Conservation (phyloP, 441 rosid species). For the Populus hybrid region DNA sequence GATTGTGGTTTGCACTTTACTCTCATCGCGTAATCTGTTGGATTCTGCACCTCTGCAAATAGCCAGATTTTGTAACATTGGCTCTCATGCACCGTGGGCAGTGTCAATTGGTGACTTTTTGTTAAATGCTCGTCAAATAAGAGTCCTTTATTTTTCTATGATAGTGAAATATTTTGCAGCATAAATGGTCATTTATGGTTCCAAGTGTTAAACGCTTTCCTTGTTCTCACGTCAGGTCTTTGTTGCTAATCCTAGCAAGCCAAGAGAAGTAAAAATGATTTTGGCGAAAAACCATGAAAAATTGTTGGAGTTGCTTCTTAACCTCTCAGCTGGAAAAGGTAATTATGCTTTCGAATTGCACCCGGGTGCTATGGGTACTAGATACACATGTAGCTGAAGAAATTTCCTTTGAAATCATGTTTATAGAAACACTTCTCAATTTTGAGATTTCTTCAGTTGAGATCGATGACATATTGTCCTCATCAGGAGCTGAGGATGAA, state of each 20-base stretch:
- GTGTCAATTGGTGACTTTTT: not conserved
- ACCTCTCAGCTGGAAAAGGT: slow-evolving; percentile 84
- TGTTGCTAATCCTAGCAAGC: slow-evolving; percentile 97
- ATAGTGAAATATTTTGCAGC: not conserved
- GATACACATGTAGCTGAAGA: not conserved
- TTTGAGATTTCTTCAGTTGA: not conserved
- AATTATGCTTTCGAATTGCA: slow-evolving; percentile 6
- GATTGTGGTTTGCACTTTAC: slow-evolving; percentile 1
- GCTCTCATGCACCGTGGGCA: not conserved
- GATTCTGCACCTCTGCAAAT: too few species aligned
- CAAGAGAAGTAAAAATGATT: slow-evolving; percentile 77
- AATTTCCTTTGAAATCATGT: not conserved
- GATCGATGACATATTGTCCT: too few species aligned
- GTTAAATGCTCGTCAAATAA: not conserved
- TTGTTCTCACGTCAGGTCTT: slow-evolving; percentile 52
- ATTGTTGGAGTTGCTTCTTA: slow-evolving; percentile 61
- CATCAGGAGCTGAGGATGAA: slow-evolving; percentile 78
- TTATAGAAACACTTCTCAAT: not conserved
- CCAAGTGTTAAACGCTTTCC: not conserved
- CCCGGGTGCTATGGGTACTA: not conserved
- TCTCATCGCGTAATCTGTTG: not conserved
- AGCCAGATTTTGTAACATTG: not conserved
- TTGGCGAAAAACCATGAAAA: slow-evolving; percentile 78
- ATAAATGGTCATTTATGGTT: not conserved
- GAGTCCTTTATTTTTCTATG: not conserved